A percentile compares a stretch with the other conserved stretches of the same genome.
These are phyloP conservation scores for Maudiozyma barnettii DNA, from an alignment of 805 yeast species.

Conservation along the genomic window DNA sequence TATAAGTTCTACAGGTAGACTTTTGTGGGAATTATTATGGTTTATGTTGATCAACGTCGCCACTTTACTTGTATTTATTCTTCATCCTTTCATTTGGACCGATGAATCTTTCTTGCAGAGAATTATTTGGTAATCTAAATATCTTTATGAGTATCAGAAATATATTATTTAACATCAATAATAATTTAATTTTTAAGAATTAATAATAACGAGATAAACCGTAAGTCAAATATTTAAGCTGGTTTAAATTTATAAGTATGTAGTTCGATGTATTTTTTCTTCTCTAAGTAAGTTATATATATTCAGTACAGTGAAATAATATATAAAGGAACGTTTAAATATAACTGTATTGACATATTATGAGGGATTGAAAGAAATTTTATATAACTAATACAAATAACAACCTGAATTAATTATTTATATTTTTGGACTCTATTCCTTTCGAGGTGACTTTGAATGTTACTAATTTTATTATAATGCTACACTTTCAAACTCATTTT, in stretches of 20 bases:
- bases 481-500: conserved; percentile 25
- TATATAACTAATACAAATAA: no score
- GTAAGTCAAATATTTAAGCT: no score
- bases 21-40: conserved; percentile 54
- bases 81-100: conserved; percentile 58
- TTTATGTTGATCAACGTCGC: conserved; percentile 43
- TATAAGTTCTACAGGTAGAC: conserved; percentile 28
- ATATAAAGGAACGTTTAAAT: no score
- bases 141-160: neutral
- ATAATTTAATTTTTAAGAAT: neutral
- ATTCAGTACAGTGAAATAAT: no score
- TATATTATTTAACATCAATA: neutral
- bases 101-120: conserved; percentile 56
- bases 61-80: conserved; percentile 47
- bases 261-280: no score
- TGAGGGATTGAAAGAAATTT: no score
- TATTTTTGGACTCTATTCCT: no score
- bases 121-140: conserved; percentile 64
- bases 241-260: no score
- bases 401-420: no score
- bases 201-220: neutral
- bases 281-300: no score
- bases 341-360: no score
- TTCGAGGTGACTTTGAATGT: no score
- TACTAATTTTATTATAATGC: conserved; percentile 14